These are phyloP conservation scores for Tubosaeta brunneosetosa DNA, from an alignment of 768 basidiomycete genomes.

Conservation along the genomic window DNA sequence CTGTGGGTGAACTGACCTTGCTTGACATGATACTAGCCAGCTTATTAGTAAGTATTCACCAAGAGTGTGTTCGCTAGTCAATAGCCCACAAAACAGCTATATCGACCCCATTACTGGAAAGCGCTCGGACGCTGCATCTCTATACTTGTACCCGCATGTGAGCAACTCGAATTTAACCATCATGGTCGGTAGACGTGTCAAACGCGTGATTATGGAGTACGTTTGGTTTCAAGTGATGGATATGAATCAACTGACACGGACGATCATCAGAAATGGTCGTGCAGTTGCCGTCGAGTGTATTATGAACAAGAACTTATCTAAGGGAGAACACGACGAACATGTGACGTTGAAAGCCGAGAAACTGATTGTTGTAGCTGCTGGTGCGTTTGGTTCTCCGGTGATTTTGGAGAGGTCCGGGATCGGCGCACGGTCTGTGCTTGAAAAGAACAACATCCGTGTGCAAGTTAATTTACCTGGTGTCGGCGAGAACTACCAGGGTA, in stretches of 20 bases:
- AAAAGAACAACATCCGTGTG: conserved; percentile 41
- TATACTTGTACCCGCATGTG: conserved; percentile 34
- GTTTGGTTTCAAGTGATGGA: conserved; percentile 1
- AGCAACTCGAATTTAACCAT: conserved; percentile 29
- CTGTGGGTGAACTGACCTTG: neutral
- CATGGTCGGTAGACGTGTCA: conserved; percentile 31
- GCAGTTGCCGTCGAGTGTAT: conserved; percentile 38
- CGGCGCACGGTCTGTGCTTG: conserved; percentile 47
- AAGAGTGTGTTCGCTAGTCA: neutral
- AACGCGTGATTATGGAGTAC: conserved; percentile 35
- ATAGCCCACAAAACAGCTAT: conserved; percentile 38
- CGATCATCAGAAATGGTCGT: conserved; percentile 24
- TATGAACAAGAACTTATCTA: neutral
- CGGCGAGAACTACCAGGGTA: conserved; percentile 63
- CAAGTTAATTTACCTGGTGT: conserved; percentile 71
- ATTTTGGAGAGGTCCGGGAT: conserved; percentile 67
- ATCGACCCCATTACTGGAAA: conserved; percentile 40
- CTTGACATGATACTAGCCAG: conserved; percentile 4
- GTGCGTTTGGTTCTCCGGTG: conserved; percentile 52
- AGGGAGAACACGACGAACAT: neutral
- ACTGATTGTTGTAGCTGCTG: conserved; percentile 49
- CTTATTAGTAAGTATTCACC: conserved; percentile 12
- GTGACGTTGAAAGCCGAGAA: conserved; percentile 28
- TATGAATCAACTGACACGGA: too few species aligned
- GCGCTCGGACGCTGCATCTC: conserved; percentile 32